Evolutionary conservation across 2,329 filamentous ascomycete genomes (phyloP), one percentile per base, ranked within the genome.

Genomic region (Tolypocladium inflatum): DNA sequence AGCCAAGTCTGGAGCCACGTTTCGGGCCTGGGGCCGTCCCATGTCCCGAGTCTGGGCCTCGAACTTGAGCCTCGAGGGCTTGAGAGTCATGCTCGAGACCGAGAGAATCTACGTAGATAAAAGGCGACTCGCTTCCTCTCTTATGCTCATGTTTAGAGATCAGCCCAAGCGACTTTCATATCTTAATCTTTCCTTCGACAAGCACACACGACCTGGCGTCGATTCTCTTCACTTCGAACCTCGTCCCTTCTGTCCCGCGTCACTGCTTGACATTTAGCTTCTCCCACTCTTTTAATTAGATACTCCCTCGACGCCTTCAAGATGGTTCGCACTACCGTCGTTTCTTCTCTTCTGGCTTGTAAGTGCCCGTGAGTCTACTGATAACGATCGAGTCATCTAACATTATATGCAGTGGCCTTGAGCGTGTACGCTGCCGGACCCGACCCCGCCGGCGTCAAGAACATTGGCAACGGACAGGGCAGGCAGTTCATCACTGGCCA

Each of bases 401-500:
- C 30, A 3, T 37, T 4, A 4, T 11, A 3, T n/a, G 19, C 48
- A 52, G 48, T 52, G 19, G 48, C 48, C 48, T 37, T 52, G 30
- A 15, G 59, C 23, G 62, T 58, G 38, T 61, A 59, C 39, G 62
- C 62, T 13, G 57, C 57, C 6, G 55, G 11, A 38, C 43, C 52
- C 15, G 56, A 56, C 13, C 58, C 58, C 30, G 58, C 64, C n/a
- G 65, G 65, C 37, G 65, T 63, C 37, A 59, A 62, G 48, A 64
- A 67, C 50, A 61, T 67, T 11, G 66, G 65, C 50, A 66, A 65
- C 58, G 65, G 63, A 21, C 42, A 30, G 64, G 65, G 23, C 38
- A 21, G 37, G 13, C 68, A 70, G 48, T 70, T 70, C 57, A 69
- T 68, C 58, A 67, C 64, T n/a, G 68, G 68, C 38, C 61, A 63